Percentiles rank a stretch among this genome's conserved stretches.
Conservation (phyloP, 345 rosid species). For the Erodium maritimum region DNA sequence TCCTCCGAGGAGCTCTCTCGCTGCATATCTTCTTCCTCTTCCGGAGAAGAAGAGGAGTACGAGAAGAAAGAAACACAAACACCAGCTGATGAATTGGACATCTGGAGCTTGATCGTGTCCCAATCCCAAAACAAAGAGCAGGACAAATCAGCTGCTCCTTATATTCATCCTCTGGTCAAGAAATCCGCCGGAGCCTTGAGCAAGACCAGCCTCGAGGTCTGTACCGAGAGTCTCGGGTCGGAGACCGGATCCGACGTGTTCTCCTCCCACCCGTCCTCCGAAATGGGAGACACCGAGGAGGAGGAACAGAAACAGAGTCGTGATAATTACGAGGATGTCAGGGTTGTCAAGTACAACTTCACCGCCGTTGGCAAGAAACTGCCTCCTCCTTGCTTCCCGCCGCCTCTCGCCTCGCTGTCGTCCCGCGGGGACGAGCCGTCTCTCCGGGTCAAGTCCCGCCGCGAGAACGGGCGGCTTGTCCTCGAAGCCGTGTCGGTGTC, state of each 20-base stretch:
- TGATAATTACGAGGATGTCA: too few species aligned
- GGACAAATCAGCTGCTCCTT: slow-evolving; percentile 26
- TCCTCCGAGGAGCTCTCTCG: slow-evolving; percentile 34
- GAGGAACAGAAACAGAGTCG: too few species aligned
- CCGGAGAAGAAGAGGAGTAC: slow-evolving; percentile 13
- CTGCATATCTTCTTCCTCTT: slow-evolving; percentile 10
- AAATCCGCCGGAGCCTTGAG: slow-evolving; percentile 51
- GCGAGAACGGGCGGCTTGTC: slow-evolving; percentile 79
- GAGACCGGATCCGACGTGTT: slow-evolving; percentile 89
- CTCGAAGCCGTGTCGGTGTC: slow-evolving; percentile 79
- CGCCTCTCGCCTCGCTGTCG: slow-evolving; percentile 61
- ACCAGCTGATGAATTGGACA: slow-evolving; percentile 27
- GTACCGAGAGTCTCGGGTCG: slow-evolving; percentile 99
- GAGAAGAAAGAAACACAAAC: slow-evolving; percentile 3
- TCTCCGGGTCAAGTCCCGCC: slow-evolving; percentile 53
- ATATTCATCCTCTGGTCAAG: slow-evolving; percentile 61
- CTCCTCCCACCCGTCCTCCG: slow-evolving; percentile 50
- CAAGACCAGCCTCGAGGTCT: slow-evolving; percentile 68
- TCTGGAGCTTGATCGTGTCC: slow-evolving; percentile 50
- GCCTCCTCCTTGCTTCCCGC: slow-evolving; percentile 52
- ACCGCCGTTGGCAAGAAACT: too few species aligned
- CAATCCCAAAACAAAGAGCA: slow-evolving; percentile 12
- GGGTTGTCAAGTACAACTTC: too few species aligned
- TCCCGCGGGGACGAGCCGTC: slow-evolving; percentile 31
- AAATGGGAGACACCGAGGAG: slow-evolving; percentile 23